These are phyloP conservation scores for Anthracocystis walkeri DNA, from an alignment of 1,284 basidiomycete species.

Conservation along the genomic window DNA sequence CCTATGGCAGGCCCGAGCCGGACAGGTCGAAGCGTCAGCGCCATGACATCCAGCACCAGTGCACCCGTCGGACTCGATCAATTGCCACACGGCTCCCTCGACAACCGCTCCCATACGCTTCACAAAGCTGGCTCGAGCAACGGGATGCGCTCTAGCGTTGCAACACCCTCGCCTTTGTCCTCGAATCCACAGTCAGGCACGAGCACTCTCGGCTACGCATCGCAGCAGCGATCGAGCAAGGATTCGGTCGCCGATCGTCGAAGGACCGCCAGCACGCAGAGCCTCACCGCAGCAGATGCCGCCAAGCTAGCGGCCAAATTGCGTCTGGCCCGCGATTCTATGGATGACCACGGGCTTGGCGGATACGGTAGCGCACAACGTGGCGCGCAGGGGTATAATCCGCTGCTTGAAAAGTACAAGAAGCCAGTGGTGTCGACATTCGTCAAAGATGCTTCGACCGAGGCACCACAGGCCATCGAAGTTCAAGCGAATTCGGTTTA, in stretches of 20 bases:
- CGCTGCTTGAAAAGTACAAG: conserved; percentile 48
- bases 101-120: conserved; percentile 15
- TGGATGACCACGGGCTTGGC: conserved; percentile 46
- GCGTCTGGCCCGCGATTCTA: conserved; percentile 54
- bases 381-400: conserved; percentile 43
- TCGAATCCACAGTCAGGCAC: conserved; percentile 18
- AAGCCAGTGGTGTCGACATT: conserved; percentile 60
- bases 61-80: conserved; percentile 43
- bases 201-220: conserved; percentile 12
- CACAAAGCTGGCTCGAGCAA: conserved; percentile 31
- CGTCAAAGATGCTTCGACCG: conserved; percentile 46
- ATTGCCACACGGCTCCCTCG: conserved; percentile 20
- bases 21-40: conserved; percentile 26
- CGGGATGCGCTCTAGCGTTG: conserved; percentile 14
- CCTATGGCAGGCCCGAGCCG: conserved; percentile 35
- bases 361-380: conserved; percentile 18
- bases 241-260: conserved; percentile 27
- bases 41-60: conserved; percentile 44
- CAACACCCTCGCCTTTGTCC: conserved; percentile 26
- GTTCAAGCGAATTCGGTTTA: conserved; percentile 54
- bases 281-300: conserved; percentile 58
- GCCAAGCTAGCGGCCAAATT: conserved; percentile 61
- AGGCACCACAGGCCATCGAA: conserved; percentile 42
- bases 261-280: conserved; percentile 51
- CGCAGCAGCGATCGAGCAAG: conserved; percentile 17